Base-by-base conservation (phyloP, 352 stramenopile genomes). In the Blastocystis sp. region DNA sequence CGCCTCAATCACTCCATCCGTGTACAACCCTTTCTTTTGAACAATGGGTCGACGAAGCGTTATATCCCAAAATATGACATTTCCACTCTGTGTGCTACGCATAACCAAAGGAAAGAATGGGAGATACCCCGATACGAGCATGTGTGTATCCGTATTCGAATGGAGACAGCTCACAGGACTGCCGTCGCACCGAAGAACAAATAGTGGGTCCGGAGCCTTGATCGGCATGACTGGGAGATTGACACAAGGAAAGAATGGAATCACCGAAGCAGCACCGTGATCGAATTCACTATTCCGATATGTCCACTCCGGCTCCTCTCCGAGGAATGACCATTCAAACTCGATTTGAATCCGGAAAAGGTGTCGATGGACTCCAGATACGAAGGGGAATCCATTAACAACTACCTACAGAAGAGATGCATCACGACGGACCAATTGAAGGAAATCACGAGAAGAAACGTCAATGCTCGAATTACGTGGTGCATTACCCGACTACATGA, bases 1-100 rank as follows among this genome's bases (percentile, higher is more conserved):
- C n/a, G 21, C 48, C 14, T 84, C 21, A 6, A 84, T 43, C 3
- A 68, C 54, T 1, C 74, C 74, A 60, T 59, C 74, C 45, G 4
- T 9, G n/a, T 84, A 21, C 11, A n/a, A 57, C 14, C 60, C 14
- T n/a, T 2, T 17, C n/a, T 24, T 43, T 28, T 45, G 34, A n/a
- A 48, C 52, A 38, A 54, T 63, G 28, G 2, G 74, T 69, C 61
- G 34, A 6, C 42, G 57, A 7, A 57, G 48, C 6, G 14, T 14
- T 7, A 0, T 84, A 84, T 69, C 69, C 74, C 74, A 84, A 21
- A 84, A 34, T 59, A 48, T 24, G 9, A 84, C 9, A 48, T 66
- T 42, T 38, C 74, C 74, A 17, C 21, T 68, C 42, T 84, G 74
- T 28, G 52, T 45, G 57, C 74, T 84, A 84, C 4, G 24, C 3